Evolutionary conservation across 2,329 filamentous ascomycete species (phyloP).

Genomic region (Colletotrichum phormii): DNA sequence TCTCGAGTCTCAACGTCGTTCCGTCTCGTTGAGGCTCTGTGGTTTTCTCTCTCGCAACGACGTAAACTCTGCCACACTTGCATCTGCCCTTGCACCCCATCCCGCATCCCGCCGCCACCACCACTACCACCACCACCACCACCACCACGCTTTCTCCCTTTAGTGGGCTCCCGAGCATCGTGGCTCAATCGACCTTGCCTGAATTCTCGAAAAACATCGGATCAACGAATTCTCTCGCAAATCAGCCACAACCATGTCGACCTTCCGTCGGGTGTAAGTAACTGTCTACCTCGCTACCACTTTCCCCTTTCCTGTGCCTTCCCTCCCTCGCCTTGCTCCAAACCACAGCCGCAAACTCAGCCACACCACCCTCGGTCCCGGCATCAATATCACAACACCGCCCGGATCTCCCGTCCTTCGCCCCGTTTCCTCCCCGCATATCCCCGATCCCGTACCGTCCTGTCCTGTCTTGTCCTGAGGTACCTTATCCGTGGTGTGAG

Average conservation of each 20-base stretch:
- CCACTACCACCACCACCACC: neutral
- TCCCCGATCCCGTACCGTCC: too few relatives aligned
- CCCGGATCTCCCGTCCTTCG: neutral
- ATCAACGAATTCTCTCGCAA: neutral
- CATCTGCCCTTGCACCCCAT: neutral
- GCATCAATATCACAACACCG: neutral
- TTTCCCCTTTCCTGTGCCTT: neutral
- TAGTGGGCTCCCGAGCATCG: neutral
- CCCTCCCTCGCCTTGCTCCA: neutral
- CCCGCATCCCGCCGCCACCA: slow-evolving; percentile 1
- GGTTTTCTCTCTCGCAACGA: neutral
- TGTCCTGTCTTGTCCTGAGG: neutral
- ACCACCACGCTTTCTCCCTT: neutral
- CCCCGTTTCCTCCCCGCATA: neutral
- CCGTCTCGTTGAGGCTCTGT: neutral
- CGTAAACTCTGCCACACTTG: neutral
- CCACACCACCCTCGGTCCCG: slow-evolving; percentile 1
- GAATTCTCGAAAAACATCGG: neutral
- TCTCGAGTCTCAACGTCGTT: neutral
- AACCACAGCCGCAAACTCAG: neutral
- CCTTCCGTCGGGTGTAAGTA: slow-evolving; percentile 34
- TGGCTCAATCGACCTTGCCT: neutral
- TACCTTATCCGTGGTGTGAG: neutral
- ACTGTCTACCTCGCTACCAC: neutral
- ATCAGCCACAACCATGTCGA: slow-evolving; percentile 20